Evolutionary conservation across 805 yeast genomes (phyloP).

Genomic region (Candida arabinofermentans): DNA sequence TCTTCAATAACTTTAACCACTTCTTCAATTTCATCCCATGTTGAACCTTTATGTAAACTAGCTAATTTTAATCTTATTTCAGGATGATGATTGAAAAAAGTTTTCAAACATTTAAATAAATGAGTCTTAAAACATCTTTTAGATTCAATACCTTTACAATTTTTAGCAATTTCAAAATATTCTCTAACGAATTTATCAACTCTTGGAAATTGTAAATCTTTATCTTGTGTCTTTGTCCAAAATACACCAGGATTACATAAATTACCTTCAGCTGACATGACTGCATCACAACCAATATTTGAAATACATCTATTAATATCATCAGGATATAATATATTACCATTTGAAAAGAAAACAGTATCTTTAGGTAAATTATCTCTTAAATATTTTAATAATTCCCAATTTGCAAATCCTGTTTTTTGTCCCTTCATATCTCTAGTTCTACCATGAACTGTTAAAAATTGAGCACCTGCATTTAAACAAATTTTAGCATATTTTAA

Average conservation of each 20-base stretch:
- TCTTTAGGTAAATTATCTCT: constrained; percentile 73
- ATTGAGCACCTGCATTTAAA: constrained; percentile 90
- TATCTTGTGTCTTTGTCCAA: constrained; percentile 47
- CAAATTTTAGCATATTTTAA: constrained; percentile 87
- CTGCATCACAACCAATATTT: constrained; percentile 74
- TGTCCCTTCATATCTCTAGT: constrained; percentile 98
- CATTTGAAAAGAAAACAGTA: constrained; percentile 90
- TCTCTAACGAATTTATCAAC: constrained; percentile 82
- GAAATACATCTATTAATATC: constrained; percentile 70
- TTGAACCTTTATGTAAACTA: constrained; percentile 32
- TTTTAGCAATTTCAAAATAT: constrained; percentile 77
- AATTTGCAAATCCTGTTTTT: constrained; percentile 90
- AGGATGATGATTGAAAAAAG: constrained; percentile 72
- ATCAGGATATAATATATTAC: constrained; percentile 86
- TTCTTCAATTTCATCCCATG: constrained; percentile 43
- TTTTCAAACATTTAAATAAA: constrained; percentile 78
- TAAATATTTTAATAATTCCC: constrained; percentile 72
- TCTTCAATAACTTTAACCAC: constrained; percentile 65
- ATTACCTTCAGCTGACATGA: constrained; percentile 97
- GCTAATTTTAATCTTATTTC: constrained; percentile 78
- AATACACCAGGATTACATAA: constrained; percentile 91
- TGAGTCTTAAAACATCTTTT: constrained; percentile 86
- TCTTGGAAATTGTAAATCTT: constrained; percentile 72
- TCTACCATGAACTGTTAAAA: constrained; percentile 91
- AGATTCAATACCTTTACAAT: constrained; percentile 65